Conservation (phyloP, 2,329 filamentous ascomycete species). For the Aspergillus sp. region DNA sequence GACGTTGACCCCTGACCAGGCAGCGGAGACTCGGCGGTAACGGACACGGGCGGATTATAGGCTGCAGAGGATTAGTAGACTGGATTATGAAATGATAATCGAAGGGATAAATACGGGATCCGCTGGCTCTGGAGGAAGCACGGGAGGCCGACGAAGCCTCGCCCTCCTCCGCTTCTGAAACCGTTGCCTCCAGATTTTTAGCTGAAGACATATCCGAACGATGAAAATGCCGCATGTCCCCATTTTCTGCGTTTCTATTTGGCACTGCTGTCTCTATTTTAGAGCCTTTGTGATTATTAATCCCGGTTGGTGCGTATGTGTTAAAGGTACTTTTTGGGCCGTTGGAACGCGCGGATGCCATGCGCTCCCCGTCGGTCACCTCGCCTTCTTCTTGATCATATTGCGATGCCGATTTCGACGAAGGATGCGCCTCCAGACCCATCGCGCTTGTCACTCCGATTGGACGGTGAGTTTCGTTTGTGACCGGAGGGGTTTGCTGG, state of each 20-base stretch:
- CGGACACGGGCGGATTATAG: conserved; percentile 27
- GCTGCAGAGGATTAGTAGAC: conserved; percentile 21
- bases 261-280: not conserved
- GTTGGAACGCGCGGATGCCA: not conserved
- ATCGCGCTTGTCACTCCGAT: not conserved
- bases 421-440: conserved; percentile 1
- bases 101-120: conserved; percentile 21
- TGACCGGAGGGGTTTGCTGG: conserved; percentile 4
- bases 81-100: not conserved
- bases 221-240: not conserved
- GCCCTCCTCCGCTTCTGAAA: conserved; percentile 18
- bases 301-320: not conserved
- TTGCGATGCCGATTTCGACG: conserved; percentile 25
- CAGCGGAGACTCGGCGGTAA: conserved; percentile 13
- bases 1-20: conserved; percentile 6
- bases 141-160: conserved; percentile 14
- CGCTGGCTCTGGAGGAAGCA: conserved; percentile 21
- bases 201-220: not conserved
- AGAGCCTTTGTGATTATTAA: not conserved
- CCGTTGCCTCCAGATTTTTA: conserved; percentile 1
- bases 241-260: not conserved
- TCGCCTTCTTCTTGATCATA: conserved; percentile 64
- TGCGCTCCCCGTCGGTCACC: conserved; percentile 58
- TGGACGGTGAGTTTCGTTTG: conserved; percentile 1
- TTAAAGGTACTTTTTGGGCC: not conserved